A percentile compares a stretch with the other conserved stretches of the same genome.
These are phyloP conservation scores for Allium fistulosum DNA, from an alignment of 106 monocot genomes.

Conservation along the genomic window DNA sequence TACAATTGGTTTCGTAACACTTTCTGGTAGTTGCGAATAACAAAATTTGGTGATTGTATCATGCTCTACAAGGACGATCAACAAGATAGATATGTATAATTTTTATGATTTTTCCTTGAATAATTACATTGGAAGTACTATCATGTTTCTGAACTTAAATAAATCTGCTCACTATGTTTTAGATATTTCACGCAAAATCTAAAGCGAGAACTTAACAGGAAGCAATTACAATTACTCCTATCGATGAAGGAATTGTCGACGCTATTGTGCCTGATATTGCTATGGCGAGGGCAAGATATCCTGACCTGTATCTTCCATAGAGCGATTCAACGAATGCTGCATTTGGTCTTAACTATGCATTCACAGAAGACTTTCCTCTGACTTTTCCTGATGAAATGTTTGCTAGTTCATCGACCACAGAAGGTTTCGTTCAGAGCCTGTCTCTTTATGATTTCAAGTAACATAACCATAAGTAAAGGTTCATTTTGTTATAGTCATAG, in stretches of 20 bases:
- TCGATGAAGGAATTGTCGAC: conserved; percentile 55
- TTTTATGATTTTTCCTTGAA: neutral
- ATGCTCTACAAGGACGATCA: conserved; percentile 79
- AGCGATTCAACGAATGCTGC: conserved; percentile 15
- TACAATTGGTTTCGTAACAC: too few relatives aligned
- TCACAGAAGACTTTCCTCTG: conserved; percentile 21
- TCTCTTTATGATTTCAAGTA: neutral
- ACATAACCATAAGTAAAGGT: too few relatives aligned
- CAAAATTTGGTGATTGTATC: too few relatives aligned
- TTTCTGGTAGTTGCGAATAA: too few relatives aligned
- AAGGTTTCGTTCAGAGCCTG: conserved; percentile 7
- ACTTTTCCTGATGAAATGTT: conserved; percentile 14
- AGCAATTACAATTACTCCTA: neutral
- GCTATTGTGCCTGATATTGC: conserved; percentile 47
- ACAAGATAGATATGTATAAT: conserved; percentile 53
- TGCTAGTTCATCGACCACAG: conserved; percentile 5
- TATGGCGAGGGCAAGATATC: conserved; percentile 36
- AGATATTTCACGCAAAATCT: conserved; percentile 41
- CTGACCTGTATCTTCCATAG: conserved; percentile 45
- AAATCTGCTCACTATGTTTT: neutral
- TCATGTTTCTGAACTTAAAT: neutral
- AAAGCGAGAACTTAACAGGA: neutral
- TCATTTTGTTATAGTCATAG: too few relatives aligned
- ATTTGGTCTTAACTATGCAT: conserved; percentile 25
- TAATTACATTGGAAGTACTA: neutral